phyloP scores from a whole-genome alignment of 1,139 yeast species.

The Geotrichum aggregatum region DNA sequence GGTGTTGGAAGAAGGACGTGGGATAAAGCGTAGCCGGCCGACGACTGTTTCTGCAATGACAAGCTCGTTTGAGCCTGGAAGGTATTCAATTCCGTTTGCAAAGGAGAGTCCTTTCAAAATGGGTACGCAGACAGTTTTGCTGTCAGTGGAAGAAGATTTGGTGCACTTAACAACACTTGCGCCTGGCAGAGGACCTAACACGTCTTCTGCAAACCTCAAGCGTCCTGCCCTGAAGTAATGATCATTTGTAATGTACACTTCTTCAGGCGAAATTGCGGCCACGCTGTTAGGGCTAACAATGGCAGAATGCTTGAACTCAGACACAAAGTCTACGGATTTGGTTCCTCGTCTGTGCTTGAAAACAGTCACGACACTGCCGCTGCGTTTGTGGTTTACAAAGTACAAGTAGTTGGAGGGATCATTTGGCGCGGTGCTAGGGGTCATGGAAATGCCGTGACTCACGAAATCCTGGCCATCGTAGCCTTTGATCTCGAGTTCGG shows the following conservation, averaged over 20 bases:
- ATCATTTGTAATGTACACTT: conserved; percentile 25
- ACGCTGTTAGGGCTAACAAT: conserved; percentile 25
- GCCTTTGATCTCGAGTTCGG: conserved; percentile 12
- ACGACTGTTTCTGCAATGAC: conserved; percentile 21
- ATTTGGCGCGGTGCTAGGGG: conserved; percentile 7
- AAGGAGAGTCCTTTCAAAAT: conserved; percentile 17
- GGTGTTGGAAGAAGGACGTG: conserved; percentile 12
- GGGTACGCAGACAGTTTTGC: conserved; percentile 16
- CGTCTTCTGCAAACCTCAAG: conserved; percentile 15
- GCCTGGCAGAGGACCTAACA: conserved; percentile 17
- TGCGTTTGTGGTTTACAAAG: conserved; percentile 25
- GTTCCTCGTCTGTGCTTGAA: conserved; percentile 23
- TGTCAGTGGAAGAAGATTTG: conserved; percentile 1
- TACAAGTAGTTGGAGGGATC: conserved; percentile 18
- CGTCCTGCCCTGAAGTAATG: conserved; percentile 18
- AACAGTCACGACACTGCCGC: conserved; percentile 23
- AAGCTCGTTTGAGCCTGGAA: conserved; percentile 15
- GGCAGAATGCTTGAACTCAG: conserved; percentile 18
- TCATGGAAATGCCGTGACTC: conserved; percentile 23
- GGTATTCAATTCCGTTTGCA: conserved; percentile 24
- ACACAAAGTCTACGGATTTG: conserved; percentile 15
- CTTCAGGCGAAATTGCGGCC: conserved; percentile 21
- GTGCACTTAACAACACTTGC: conserved; percentile 21
- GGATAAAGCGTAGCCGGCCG: conserved; percentile 20
- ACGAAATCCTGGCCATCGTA: conserved; percentile 21